Conservation (phyloP, 306 rosid genomes). For the Dryas drummondii region DNA sequence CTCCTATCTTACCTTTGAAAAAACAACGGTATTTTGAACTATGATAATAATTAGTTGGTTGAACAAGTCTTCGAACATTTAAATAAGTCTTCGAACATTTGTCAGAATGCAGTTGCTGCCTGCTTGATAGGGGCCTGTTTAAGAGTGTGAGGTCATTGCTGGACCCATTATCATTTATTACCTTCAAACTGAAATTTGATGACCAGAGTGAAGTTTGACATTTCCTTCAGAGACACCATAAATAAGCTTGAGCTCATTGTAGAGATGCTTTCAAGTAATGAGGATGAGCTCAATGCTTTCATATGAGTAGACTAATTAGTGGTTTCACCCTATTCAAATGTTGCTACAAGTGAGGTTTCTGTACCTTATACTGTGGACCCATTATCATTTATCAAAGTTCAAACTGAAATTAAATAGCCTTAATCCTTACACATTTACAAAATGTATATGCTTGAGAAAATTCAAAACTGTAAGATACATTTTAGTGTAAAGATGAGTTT, state of each 20-base stretch:
- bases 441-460: too few species aligned
- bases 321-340: neutral
- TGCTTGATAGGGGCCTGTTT: neutral
- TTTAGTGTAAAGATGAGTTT: too few species aligned
- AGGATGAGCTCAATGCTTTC: neutral
- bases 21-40: neutral
- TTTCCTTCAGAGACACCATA: neutral
- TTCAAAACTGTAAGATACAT: too few species aligned
- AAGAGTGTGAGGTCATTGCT: neutral
- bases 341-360: neutral
- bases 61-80: conserved; percentile 3
- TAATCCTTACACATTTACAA: too few species aligned
- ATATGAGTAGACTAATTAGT: neutral
- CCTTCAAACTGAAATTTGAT: neutral
- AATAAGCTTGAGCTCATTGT: neutral
- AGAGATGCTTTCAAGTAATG: neutral
- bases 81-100: neutral
- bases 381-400: conserved; percentile 7
- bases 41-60: neutral
- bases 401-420: neutral
- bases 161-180: conserved; percentile 9
- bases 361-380: conserved; percentile 5
- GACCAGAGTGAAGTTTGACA: neutral
- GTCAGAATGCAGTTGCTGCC: conserved; percentile 9
- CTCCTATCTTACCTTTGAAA: neutral